phyloP scores from a whole-genome alignment of 2,329 filamentous ascomycete genomes.

The Xylaria sp. region DNA sequence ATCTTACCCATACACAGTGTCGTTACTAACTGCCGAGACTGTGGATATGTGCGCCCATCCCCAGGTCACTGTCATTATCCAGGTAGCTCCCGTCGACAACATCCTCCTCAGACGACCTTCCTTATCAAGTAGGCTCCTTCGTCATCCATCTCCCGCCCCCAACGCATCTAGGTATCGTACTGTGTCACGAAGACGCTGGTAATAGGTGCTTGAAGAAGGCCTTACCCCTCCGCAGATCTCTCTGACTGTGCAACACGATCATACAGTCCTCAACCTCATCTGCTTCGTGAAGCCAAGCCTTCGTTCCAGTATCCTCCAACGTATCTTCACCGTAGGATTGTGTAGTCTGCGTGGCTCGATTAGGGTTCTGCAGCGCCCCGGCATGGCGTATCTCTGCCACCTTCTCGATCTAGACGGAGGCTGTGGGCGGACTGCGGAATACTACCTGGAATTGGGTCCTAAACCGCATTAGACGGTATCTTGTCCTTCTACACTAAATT shows the following conservation, averaged over 20 bases:
- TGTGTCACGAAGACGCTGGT: background rate
- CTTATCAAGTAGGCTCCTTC: conserved; percentile 40
- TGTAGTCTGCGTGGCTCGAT: conserved; percentile 25
- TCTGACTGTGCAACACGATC: conserved; percentile 4
- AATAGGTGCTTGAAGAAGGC: conserved; percentile 12
- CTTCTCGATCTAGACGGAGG: conserved; percentile 44
- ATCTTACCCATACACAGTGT: conserved; percentile 17
- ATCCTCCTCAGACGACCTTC: conserved; percentile 40
- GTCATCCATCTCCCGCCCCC: conserved; percentile 1
- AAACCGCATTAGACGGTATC: conserved; percentile 21
- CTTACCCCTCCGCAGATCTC: conserved; percentile 18
- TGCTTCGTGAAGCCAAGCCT: background rate
- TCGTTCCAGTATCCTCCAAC: conserved; percentile 3
- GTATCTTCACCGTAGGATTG: background rate
- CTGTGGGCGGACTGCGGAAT: conserved; percentile 45
- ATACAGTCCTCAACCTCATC: conserved; percentile 34
- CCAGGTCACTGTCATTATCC: background rate
- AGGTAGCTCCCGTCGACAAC: conserved; percentile 7
- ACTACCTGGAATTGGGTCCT: conserved; percentile 37
- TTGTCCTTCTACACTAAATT: conserved; percentile 9
- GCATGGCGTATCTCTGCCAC: conserved; percentile 36
- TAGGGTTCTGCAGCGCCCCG: conserved; percentile 24
- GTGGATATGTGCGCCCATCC: background rate
- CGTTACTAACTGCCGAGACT: conserved; percentile 13
- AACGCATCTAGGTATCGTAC: conserved; percentile 3